phyloP scores from a whole-genome alignment of 805 yeast species.

The Clavispora santaluciae region DNA sequence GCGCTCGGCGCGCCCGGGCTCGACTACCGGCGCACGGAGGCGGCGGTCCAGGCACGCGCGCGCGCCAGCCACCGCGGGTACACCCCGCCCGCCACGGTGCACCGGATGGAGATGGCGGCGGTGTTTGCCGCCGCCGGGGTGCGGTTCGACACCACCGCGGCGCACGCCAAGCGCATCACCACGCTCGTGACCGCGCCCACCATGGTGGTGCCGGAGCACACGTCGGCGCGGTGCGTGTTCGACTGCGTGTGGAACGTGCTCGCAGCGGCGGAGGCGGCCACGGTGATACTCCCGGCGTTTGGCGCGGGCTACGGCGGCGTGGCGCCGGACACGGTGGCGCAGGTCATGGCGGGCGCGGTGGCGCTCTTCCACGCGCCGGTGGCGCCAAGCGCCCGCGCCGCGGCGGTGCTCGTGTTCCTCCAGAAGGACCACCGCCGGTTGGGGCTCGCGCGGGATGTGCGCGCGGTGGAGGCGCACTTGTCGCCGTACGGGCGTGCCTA shows the following conservation, averaged over 20 bases:
- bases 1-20: constrained; percentile 6
- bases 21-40: constrained; percentile 12
- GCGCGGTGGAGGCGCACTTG: not conserved
- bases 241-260: constrained; percentile 21
- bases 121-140: constrained; percentile 1
- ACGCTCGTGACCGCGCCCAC: constrained; percentile 17
- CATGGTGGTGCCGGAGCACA: constrained; percentile 22
- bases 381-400: constrained; percentile 13
- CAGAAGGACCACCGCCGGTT: constrained; percentile 16
- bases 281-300: constrained; percentile 22
- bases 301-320: constrained; percentile 25
- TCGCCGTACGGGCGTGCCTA: not conserved
- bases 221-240: constrained; percentile 12
- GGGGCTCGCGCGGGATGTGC: constrained; percentile 2
- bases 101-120: constrained; percentile 10
- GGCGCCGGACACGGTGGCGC: constrained; percentile 13
- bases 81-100: constrained; percentile 13
- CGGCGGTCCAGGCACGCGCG: constrained; percentile 14
- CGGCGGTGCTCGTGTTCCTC: constrained; percentile 16
- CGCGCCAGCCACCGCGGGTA: constrained; percentile 16
- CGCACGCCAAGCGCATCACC: constrained; percentile 8
- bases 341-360: constrained; percentile 18
- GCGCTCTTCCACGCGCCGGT: constrained; percentile 13
- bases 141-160: constrained; percentile 4
- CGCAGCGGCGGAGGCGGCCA: constrained; percentile 2